These are phyloP conservation scores for Plenodomus lindquistii DNA, from an alignment of 2,329 filamentous ascomycete species.

Conservation along the genomic window DNA sequence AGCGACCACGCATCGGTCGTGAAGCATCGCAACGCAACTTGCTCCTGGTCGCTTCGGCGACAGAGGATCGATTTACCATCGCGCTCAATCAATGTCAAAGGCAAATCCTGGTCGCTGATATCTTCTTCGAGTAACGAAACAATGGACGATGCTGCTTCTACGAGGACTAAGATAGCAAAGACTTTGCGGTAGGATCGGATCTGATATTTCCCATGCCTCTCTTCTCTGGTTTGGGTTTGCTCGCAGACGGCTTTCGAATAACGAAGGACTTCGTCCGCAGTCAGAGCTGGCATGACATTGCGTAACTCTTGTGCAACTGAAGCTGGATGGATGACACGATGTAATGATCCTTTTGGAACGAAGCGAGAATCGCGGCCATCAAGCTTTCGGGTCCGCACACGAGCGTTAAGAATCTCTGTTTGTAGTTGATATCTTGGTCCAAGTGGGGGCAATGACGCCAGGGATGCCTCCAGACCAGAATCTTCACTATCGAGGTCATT, in stretches of 20 bases:
- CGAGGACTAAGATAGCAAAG: constrained; percentile 14
- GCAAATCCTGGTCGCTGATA: constrained; percentile 16
- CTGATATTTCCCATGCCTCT: neutral
- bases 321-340: constrained; percentile 2
- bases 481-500: neutral
- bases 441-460: neutral
- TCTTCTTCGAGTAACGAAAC: constrained; percentile 10
- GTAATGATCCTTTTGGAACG: constrained; percentile 2
- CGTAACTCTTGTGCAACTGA: constrained; percentile 7
- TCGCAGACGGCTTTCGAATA: constrained; percentile 6
- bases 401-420: constrained; percentile 4
- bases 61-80: no score
- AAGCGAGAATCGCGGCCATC: neutral
- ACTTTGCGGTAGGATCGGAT: constrained; percentile 14
- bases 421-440: constrained; percentile 4
- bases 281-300: neutral
- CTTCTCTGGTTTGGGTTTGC: neutral
- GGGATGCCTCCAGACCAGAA: neutral
- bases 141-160: constrained; percentile 7
- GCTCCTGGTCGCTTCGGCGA: no score
- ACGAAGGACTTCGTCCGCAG: neutral
- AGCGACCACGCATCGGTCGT: constrained; percentile 7
- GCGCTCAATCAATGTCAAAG: constrained; percentile 2
- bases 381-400: neutral
- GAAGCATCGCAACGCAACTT: constrained; percentile 6